Evolutionary conservation across 2,329 filamentous ascomycete species (phyloP).

Genomic region (Colletotrichum theobromicola): DNA sequence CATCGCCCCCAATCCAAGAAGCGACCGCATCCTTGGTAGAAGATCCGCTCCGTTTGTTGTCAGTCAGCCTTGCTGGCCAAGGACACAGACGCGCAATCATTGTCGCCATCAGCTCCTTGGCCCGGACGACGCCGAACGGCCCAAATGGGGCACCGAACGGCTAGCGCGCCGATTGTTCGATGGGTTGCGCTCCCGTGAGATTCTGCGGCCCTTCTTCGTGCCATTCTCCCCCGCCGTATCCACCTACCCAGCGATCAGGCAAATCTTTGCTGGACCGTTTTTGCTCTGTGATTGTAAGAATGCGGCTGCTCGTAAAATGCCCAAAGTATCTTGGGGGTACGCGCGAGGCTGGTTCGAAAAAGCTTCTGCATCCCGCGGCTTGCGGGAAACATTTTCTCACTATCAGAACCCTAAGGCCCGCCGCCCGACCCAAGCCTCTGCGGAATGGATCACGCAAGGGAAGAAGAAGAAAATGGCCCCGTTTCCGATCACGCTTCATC

Average conservation of each 20-base stretch:
- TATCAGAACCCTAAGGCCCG: background rate
- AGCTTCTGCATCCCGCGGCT: constrained; percentile 12
- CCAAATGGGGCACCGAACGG: background rate
- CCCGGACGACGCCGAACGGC: constrained; percentile 17
- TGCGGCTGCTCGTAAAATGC: background rate
- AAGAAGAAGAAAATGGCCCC: background rate
- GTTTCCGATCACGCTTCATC: background rate
- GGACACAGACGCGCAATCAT: constrained; percentile 23
- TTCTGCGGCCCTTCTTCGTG: background rate
- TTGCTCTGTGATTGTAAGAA: background rate
- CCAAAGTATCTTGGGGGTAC: background rate
- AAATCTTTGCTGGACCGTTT: background rate
- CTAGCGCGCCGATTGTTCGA: constrained; percentile 1
- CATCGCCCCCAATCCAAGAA: background rate
- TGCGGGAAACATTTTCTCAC: background rate
- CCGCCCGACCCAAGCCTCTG: background rate
- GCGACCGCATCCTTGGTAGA: background rate
- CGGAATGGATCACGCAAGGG: background rate
- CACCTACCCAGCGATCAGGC: background rate
- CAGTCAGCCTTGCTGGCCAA: constrained; percentile 19
- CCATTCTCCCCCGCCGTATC: constrained; percentile 13
- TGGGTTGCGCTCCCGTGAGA: background rate
- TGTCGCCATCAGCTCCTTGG: constrained; percentile 18
- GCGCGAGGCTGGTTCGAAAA: background rate
- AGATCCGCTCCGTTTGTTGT: background rate